These are phyloP conservation scores for Apophysomyces sp. DNA, from an alignment of 371 early-diverging fungal genomes.

Conservation along the genomic window DNA sequence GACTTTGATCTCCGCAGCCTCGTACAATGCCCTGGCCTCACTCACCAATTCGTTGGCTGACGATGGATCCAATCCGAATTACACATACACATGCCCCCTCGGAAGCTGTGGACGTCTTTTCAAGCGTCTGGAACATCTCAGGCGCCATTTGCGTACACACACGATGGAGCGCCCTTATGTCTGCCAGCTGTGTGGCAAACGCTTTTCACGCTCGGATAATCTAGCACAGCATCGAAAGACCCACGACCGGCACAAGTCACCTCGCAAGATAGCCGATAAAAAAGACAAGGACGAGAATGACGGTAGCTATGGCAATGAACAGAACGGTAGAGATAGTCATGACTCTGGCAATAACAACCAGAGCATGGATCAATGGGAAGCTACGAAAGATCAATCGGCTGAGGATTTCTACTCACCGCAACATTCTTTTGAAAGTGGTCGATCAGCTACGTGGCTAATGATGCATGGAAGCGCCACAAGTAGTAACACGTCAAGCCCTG, in stretches of 20 bases:
- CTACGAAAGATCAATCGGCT: neutral
- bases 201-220: conserved; percentile 84
- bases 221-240: conserved; percentile 83
- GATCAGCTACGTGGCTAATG: neutral
- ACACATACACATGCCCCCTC: conserved; percentile 37
- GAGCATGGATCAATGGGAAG: neutral
- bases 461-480: neutral
- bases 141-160: conserved; percentile 80
- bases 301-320: neutral
- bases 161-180: conserved; percentile 75
- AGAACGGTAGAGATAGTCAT: neutral
- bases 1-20: conserved; percentile 6
- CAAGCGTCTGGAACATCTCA: conserved; percentile 82
- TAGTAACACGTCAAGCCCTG: neutral
- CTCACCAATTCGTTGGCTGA: conserved; percentile 8
- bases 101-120: conserved; percentile 51
- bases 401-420: neutral
- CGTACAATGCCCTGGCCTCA: conserved; percentile 11
- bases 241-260: conserved; percentile 43
- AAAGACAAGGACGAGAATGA: neutral
- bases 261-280: neutral
- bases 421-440: neutral
- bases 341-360: neutral
- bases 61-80: neutral
- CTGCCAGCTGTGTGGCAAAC: conserved; percentile 74